Conservation (phyloP, 1,284 basidiomycete genomes). For the Pseudozyma sp. region DNA sequence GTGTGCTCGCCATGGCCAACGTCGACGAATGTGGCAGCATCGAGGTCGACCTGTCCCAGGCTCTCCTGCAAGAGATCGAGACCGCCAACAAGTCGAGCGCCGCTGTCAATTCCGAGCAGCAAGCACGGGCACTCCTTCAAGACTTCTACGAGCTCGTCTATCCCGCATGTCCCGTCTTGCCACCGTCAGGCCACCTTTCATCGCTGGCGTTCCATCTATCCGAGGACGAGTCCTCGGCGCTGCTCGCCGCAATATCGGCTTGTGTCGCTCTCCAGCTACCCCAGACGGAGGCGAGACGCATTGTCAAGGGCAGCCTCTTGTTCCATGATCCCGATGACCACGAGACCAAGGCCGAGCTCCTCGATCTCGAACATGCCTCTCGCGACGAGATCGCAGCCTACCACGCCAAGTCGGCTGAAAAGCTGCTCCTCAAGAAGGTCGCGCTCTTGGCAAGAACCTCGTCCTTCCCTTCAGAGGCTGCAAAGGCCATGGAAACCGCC, state of each 20-base stretch:
- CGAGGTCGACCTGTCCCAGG: constrained; percentile 42
- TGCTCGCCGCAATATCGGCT: constrained; percentile 56
- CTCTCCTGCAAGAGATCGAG: constrained; percentile 39
- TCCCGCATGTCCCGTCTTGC: constrained; percentile 56
- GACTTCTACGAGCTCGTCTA: constrained; percentile 63
- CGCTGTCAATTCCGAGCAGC: constrained; percentile 53
- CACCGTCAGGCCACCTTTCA: constrained; percentile 57
- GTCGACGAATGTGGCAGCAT: constrained; percentile 35
- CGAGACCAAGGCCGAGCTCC: constrained; percentile 47
- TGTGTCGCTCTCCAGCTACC: constrained; percentile 55
- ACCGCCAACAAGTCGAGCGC: constrained; percentile 43
- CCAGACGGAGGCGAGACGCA: constrained; percentile 50
- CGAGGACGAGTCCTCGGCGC: constrained; percentile 57
- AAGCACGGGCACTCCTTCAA: constrained; percentile 43
- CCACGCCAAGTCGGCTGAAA: constrained; percentile 57
- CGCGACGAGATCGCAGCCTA: constrained; percentile 56
- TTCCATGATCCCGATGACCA: constrained; percentile 41
- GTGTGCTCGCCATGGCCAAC: constrained; percentile 28
- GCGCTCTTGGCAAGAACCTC: constrained; percentile 32
- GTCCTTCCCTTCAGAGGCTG: constrained; percentile 34
- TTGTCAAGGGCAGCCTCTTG: constrained; percentile 50
- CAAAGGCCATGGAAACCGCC: constrained; percentile 30
- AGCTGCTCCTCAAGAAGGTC: constrained; percentile 49
- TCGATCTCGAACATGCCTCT: constrained; percentile 42
- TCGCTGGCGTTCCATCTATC: constrained; percentile 61